Base-by-base conservation (phyloP, 1,284 basidiomycete genomes). In the Pterulicium gracile region DNA sequence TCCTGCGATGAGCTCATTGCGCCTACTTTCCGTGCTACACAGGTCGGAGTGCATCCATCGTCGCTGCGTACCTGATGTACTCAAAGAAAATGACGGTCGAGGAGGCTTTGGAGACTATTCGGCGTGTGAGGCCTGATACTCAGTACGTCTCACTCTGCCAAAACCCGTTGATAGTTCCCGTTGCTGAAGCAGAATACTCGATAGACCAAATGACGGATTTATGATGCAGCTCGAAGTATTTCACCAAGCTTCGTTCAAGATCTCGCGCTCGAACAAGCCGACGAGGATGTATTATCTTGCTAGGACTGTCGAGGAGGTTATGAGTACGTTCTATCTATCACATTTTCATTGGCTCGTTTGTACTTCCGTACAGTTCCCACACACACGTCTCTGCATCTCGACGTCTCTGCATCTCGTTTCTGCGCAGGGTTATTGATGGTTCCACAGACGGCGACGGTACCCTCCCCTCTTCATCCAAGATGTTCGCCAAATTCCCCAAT, bases 11-110 rank as follows among this genome's bases (percentile, higher is more conserved):
- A 17, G 41, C 21, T 10, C 41, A 24, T 47, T 21, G 12, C 35
- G n/a, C 21, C 18, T 24, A 32, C 18, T 24, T 19, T 34, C 36
- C 21, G 12, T 20, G 21, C 27, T 43, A 44, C 32, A 10, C 52
- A 88, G 86, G 86, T 56, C 75, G 90, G 19, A 89, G 85, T 52
- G 79, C 82, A 13, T 84, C 87, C 0, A 80, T 93, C 44, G 79
- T 82, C 3, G 80, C 87, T 1, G 90, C 90, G 3, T 94, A 88
- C 57, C 65, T 94, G 41, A 92, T 93, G 87, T 77, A 82, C 55
- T 72, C 74, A 12, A 66, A 72, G 49, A 70, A 77, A 42, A 57
- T 90, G n/a, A 76, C 81, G 48, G 69, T 73, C 0, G 65, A 75
- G n/a, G 65, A 70, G 15, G 88, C 90, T 1, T 63, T 93, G 12